A percentile compares a stretch with the other conserved stretches of the same genome.
Conservation (phyloP, 2,329 filamentous ascomycete species). For the Sphaerostilbella broomeana region DNA sequence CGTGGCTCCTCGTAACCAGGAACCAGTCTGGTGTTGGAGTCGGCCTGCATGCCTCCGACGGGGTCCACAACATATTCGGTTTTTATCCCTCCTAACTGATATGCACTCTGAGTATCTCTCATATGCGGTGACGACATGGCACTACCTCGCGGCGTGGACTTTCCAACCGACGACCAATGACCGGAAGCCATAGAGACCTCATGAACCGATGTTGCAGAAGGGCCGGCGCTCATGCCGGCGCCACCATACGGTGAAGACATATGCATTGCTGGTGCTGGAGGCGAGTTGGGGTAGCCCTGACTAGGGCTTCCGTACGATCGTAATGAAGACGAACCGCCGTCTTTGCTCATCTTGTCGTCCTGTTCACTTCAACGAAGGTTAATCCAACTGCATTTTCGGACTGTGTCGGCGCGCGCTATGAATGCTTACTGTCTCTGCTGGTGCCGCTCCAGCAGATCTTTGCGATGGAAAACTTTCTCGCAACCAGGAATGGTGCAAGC, state of each 20-base stretch:
- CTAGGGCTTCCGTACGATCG: constrained; percentile 17
- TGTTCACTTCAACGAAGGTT: too few species aligned
- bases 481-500: constrained; percentile 48
- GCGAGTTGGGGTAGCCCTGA: constrained; percentile 14
- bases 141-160: constrained; percentile 11
- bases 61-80: constrained; percentile 20
- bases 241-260: constrained; percentile 15
- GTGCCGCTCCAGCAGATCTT: constrained; percentile 55
- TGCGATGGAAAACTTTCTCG: constrained; percentile 50
- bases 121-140: constrained; percentile 15
- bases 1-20: constrained; percentile 20
- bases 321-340: constrained; percentile 6
- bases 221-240: constrained; percentile 4
- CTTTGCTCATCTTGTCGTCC: constrained; percentile 15
- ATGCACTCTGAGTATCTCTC: constrained; percentile 17
- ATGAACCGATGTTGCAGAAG: constrained; percentile 10
- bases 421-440: constrained; percentile 32
- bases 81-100: constrained; percentile 17
- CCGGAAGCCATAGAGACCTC: constrained; percentile 14
- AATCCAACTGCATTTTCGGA: too few species aligned
- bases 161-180: constrained; percentile 20
- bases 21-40: constrained; percentile 14
- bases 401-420: too few species aligned
- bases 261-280: constrained; percentile 16
- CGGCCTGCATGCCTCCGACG: constrained; percentile 15